Base-by-base conservation (phyloP, 2,329 filamentous ascomycete genomes). In the Sarocladium kiliense region DNA sequence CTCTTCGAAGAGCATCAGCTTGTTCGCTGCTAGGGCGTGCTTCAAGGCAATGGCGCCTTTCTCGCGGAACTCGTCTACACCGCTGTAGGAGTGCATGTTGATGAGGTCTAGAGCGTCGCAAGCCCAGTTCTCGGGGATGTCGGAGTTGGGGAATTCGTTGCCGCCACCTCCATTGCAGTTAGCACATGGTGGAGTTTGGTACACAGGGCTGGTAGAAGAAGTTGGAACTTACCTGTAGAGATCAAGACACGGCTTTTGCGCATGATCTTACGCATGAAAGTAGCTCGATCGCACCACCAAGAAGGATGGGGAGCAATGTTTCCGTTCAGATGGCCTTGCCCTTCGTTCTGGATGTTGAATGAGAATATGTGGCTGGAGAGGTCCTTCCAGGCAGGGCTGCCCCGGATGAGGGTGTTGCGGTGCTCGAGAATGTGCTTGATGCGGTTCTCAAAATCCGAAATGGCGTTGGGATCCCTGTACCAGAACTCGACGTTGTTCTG, bases 311-410 rank as follows among this genome's bases (percentile, higher is more conserved):
- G 53, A 14, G 53, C 21, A 7, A 47, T 45, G 23, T 54, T 54
- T 19, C 21, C 26, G 23, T 54, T 54, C 7, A 54, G 27, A 47
- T 54, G 53, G 37, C 53, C 53, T 39, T 54, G 53, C 9, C 53
- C 53, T 45, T 54, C 53, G 39, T 54, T 54, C 39, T 54, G 53
- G 34, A 54, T 54, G 26, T 54, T 54, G 53, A 54, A 54, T 37
- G 39, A 4, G 39, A 54, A 54, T 37, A 54, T 54, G 16, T 54
- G 39, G 19, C 37, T 54, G 1, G 53, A 54, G 39, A 54, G 53
- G 39, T 54, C 53, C 21, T 54, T 54, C 53, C 53, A 54, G n/a
- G 53, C 23, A 12, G 53, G 53, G 11, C 23, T 32, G 12, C 53
- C 53, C 7, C 11, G 4, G 23, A 54, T 32, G 19, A 39, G 39